phyloP scores from a whole-genome alignment of 768 basidiomycete species.

The Dacryopinax spathularia region DNA sequence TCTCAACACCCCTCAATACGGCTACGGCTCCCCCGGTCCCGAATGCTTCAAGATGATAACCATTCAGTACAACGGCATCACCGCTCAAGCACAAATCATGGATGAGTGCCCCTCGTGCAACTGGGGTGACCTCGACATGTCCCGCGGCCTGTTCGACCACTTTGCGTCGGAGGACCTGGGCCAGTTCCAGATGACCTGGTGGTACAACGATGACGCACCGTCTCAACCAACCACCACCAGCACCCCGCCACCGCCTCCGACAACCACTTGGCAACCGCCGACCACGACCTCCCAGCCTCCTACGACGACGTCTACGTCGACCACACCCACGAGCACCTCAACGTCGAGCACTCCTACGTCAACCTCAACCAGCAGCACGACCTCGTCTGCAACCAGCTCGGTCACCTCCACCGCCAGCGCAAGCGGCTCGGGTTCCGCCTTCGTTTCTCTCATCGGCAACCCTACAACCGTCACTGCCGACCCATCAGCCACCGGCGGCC shows the following conservation, averaged over 20 bases:
- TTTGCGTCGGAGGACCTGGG: slow-evolving; percentile 22
- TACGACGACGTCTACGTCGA: neutral
- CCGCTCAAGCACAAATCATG: slow-evolving; percentile 30
- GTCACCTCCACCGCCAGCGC: neutral
- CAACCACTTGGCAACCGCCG: slow-evolving; percentile 2
- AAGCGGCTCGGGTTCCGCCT: neutral
- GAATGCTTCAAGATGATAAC: slow-evolving; percentile 35
- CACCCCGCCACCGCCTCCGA: slow-evolving; percentile 1
- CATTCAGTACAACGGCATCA: slow-evolving; percentile 28
- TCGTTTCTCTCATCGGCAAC: neutral
- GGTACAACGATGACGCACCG: neutral
- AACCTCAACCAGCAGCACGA: neutral
- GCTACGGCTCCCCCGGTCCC: slow-evolving; percentile 17
- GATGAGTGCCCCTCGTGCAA: slow-evolving; percentile 35
- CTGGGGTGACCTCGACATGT: slow-evolving; percentile 34
- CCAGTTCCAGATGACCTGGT: slow-evolving; percentile 9
- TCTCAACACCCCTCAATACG: slow-evolving; percentile 6
- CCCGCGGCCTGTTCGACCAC: slow-evolving; percentile 31
- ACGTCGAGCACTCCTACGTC: slow-evolving; percentile 4
- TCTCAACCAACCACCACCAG: neutral
- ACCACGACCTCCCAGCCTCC: neutral
- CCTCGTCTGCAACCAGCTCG: neutral
- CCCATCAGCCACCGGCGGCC: neutral
- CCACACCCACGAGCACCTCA: neutral
- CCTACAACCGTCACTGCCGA: neutral